phyloP scores from a whole-genome alignment of 176 grass and related monocot species.

The Aegilops bicornis region DNA sequence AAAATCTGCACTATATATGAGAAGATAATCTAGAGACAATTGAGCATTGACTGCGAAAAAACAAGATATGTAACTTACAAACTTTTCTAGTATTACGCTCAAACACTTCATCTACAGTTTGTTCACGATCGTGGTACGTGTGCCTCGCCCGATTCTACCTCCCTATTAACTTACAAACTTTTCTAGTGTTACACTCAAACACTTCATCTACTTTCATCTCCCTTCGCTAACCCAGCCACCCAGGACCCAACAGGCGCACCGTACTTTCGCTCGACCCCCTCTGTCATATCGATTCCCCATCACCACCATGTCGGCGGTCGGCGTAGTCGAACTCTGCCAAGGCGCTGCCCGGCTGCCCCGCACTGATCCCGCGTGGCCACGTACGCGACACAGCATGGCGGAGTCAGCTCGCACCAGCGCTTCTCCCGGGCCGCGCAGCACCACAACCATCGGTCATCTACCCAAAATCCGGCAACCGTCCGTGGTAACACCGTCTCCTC shows the following conservation, averaged over 20 bases:
- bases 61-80: background rate
- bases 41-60: background rate
- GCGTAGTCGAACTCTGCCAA: background rate
- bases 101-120: background rate
- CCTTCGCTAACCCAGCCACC: background rate
- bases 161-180: too few relatives aligned
- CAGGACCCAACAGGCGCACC: background rate
- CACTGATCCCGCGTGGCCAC: background rate
- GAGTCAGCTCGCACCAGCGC: background rate
- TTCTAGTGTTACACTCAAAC: too few relatives aligned
- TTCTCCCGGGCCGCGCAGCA: background rate
- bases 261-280: background rate
- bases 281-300: background rate
- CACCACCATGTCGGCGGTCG: background rate
- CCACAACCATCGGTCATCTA: background rate
- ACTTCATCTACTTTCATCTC: background rate
- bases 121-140: background rate
- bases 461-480: background rate
- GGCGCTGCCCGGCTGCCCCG: background rate
- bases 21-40: background rate
- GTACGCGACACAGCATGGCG: background rate
- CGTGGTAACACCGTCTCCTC: background rate
- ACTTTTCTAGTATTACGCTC: background rate
- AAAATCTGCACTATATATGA: background rate
- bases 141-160: background rate